phyloP scores from a whole-genome alignment of 176 grass and related monocot genomes.

The barley (Hordeum vulgare) region DNA sequence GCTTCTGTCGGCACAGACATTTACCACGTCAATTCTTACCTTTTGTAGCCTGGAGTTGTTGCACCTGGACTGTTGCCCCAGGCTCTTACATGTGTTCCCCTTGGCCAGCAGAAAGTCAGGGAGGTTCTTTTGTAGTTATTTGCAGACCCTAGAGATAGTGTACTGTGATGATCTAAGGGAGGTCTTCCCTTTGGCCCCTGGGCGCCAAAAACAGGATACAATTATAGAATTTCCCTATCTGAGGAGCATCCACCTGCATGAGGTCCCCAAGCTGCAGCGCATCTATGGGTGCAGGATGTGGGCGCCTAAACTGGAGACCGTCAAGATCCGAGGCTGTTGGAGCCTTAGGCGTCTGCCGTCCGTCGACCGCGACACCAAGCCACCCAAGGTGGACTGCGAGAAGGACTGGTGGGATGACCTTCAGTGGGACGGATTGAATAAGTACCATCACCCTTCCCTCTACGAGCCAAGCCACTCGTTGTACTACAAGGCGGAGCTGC shows the following conservation, averaged over 20 bases:
- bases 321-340: constrained; percentile 14
- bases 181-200: no score
- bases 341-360: not conserved
- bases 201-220: no score
- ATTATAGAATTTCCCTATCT: not conserved
- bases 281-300: not conserved
- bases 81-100: not conserved
- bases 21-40: not conserved
- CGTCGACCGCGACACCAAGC: accelerated
- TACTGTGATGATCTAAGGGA: no score
- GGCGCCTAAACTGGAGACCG: not conserved
- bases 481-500: not conserved
- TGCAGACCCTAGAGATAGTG: no score
- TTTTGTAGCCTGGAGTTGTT: not conserved
- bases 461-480: not conserved
- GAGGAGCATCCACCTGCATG: not conserved
- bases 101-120: not conserved
- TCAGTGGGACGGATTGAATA: not conserved
- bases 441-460: not conserved
- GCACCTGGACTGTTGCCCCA: constrained; percentile 8
- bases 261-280: not conserved
- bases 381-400: constrained; percentile 6
- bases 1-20: not conserved
- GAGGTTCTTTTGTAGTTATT: no score
- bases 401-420: constrained; percentile 10